Percentiles rank a stretch among this genome's conserved stretches.
Evolutionary conservation across 2,329 filamentous ascomycete genomes (phyloP).

Genomic region (Sporothrix dimorphospora): DNA sequence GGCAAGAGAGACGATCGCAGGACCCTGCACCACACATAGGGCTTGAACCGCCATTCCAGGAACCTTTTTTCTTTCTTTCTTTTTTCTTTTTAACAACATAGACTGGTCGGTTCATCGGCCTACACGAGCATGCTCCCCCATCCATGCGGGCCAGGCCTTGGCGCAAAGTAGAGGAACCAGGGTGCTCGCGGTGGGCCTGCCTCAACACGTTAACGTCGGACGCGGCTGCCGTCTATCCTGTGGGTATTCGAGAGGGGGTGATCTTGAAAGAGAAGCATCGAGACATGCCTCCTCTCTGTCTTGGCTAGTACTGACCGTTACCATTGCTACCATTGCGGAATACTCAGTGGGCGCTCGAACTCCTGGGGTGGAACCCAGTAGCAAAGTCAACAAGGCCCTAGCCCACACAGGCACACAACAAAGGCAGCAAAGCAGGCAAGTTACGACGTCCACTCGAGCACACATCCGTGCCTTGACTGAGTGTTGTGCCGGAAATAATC

Average conservation of each 20-base stretch:
- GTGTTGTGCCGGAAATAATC: neutral
- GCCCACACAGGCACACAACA: neutral
- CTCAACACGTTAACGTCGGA: neutral
- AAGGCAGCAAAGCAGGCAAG: neutral
- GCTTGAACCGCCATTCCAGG: neutral
- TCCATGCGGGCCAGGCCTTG: neutral
- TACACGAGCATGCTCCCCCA: neutral
- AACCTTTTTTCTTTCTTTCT: no score
- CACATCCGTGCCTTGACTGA: neutral
- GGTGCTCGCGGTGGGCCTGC: neutral
- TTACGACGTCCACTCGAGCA: neutral
- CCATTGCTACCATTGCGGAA: neutral
- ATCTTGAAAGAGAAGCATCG: neutral
- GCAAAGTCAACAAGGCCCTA: neutral
- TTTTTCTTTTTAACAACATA: no score
- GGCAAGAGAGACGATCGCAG: neutral
- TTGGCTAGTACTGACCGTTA: neutral
- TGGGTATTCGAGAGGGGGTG: neutral
- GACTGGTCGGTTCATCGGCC: no score
- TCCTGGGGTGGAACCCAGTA: neutral
- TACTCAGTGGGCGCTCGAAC: neutral
- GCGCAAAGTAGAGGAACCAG: neutral
- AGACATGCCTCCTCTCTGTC: slow-evolving; percentile 1
- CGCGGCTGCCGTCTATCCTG: neutral
- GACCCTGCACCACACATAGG: neutral